A percentile compares a stretch with the other conserved stretches of the same genome.
Evolutionary conservation across 2,329 filamentous ascomycete species (phyloP).

Genomic region (Curvularia sp.): DNA sequence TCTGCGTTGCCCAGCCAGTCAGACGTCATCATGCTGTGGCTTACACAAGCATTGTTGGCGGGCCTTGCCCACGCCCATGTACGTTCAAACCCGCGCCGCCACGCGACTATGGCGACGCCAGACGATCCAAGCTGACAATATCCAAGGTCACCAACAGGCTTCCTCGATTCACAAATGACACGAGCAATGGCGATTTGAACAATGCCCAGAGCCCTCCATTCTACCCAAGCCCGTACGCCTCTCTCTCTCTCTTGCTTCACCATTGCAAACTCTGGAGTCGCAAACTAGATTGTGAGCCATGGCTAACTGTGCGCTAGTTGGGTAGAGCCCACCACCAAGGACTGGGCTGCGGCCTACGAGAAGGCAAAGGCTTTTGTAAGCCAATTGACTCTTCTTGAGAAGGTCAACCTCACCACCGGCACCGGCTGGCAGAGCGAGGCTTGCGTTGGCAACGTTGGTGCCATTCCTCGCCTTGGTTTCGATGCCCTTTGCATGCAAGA

Average conservation of each 20-base stretch:
- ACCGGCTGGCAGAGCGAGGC: conserved; percentile 68
- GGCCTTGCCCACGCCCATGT: conserved; percentile 44
- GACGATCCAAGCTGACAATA: conserved; percentile 40
- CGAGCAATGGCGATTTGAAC: conserved; percentile 30
- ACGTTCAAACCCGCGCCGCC: conserved; percentile 26
- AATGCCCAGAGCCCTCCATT: conserved; percentile 64
- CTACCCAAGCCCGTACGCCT: conserved; percentile 75
- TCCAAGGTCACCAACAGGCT: conserved; percentile 42
- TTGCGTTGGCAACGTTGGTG: conserved; percentile 73
- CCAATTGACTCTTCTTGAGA: conserved; percentile 82
- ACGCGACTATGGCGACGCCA: conserved; percentile 20
- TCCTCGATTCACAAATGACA: conserved; percentile 32
- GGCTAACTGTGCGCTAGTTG: conserved; percentile 57
- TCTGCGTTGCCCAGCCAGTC: conserved; percentile 27
- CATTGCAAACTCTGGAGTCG: neutral
- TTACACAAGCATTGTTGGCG: conserved; percentile 46
- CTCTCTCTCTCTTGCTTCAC: conserved; percentile 7
- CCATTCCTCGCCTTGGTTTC: conserved; percentile 73
- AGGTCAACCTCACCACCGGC: conserved; percentile 94
- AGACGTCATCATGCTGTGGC: conserved; percentile 46
- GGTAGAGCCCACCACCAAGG: conserved; percentile 73
- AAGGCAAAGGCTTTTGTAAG: conserved; percentile 82
- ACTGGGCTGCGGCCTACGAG: conserved; percentile 76
- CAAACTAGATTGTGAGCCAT: neutral
- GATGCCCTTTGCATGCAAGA: conserved; percentile 85